Evolutionary conservation across 129 eudicot genomes (phyloP).

Genomic region (Flaveria brownii): DNA sequence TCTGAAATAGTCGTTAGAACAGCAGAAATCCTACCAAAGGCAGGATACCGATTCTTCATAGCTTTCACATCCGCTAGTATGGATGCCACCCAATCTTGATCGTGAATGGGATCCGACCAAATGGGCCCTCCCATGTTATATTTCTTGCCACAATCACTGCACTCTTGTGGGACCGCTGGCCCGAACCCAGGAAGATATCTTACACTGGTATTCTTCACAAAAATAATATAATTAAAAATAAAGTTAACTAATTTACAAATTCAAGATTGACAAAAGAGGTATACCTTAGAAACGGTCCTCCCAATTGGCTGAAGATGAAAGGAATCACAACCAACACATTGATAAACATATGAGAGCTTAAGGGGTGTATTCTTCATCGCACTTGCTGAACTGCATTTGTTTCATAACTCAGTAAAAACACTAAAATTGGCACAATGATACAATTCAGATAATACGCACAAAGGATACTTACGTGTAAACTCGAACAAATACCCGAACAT

Average conservation of each 20-base stretch:
- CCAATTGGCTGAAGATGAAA: conserved; percentile 97
- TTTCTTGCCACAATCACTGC: conserved; percentile 88
- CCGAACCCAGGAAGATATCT: conserved; percentile 95
- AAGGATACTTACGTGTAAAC: conserved; percentile 66
- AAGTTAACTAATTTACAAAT: not conserved
- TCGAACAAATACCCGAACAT: conserved; percentile 94
- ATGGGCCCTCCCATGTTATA: conserved; percentile 95
- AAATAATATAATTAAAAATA: not conserved
- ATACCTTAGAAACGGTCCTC: conserved; percentile 88
- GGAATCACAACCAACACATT: conserved; percentile 93
- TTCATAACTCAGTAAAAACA: conserved; percentile 22
- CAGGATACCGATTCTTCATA: conserved; percentile 78
- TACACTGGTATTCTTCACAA: conserved; percentile 64
- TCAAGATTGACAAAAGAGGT: conserved; percentile 17
- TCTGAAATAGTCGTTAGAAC: conserved; percentile 87
- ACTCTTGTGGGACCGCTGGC: conserved; percentile 79
- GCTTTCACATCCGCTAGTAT: conserved; percentile 69
- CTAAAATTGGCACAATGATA: not conserved
- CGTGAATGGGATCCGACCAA: conserved; percentile 99
- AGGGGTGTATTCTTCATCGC: conserved; percentile 98
- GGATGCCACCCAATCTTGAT: conserved; percentile 90
- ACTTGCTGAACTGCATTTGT: conserved; percentile 82
- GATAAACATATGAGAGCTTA: conserved; percentile 88
- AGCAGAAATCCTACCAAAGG: conserved; percentile 75
- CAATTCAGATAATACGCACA: not conserved